Evolutionary conservation across 2,329 filamentous ascomycete species (phyloP), one percentile per base, ranked within the genome.

Genomic region (Neurospora sp.): DNA sequence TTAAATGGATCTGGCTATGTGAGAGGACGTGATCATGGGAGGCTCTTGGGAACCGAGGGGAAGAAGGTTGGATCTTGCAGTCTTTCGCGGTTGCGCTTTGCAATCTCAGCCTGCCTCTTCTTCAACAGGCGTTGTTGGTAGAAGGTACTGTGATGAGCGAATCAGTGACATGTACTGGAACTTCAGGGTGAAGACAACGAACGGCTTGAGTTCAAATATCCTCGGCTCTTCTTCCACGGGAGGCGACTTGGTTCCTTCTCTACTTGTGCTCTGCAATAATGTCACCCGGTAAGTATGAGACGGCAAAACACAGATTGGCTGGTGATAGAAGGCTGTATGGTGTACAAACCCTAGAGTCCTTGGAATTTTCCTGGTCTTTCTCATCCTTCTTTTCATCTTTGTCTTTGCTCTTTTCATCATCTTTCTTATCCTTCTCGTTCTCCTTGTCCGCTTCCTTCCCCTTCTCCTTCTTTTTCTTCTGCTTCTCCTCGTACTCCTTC

Each of bases 161-260:
- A 62, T 68, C 67, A 72, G 67, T 39, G 8, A 23, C 68, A 39
- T 38, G 15, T 19, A 67, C 10, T 66, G 17, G 38, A 38, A 19
- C n/a, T 2, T 36, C 28, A 17, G 1, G 11, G 17, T 39, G 36
- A n/a, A 28, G 8, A 13, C 11, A 38, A 7, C 80, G 69, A 81
- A 95, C 91, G 90, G 93, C 77, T 95, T 91, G 71, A 97, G 83
- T 74, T 91, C 88, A 81, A 96, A 99, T 2, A 97, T 86, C 58
- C 95, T 88, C 23, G 93, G 91, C 70, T 91, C 89, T 71, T 92
- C 89, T 19, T 79, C 71, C 42, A 81, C 79, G 33, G 69, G 13
- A 28, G 82, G 74, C 40, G 78, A 75, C 42, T 77, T 76, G 42
- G 79, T 76, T 23, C 82, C 81, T 66, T 83, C 83, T 67, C 62